These are phyloP conservation scores for Limonium bicolor DNA, from an alignment of 148 eudicot genomes.

Conservation along the genomic window DNA sequence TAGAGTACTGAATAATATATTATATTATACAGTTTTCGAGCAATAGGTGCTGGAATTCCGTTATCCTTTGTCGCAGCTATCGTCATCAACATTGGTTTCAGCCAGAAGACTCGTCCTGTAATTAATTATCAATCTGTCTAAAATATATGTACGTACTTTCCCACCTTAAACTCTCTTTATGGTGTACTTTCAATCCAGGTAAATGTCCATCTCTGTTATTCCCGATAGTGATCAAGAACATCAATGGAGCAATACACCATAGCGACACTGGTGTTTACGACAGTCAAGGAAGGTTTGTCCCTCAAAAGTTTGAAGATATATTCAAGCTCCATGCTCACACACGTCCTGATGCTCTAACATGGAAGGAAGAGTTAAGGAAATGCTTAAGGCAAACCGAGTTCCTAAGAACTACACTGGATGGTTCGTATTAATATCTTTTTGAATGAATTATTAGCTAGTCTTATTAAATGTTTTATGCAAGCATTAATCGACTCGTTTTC, in stretches of 20 bases:
- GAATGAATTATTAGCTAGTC: neutral
- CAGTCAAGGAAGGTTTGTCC: constrained; percentile 22
- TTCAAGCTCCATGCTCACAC: constrained; percentile 37
- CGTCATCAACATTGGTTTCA: constrained; percentile 32
- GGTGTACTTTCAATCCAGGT: neutral
- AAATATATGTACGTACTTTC: no score
- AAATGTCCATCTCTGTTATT: neutral
- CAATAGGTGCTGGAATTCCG: constrained; percentile 32
- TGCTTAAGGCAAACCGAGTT: constrained; percentile 47
- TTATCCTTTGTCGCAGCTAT: constrained; percentile 28
- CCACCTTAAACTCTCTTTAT: neutral
- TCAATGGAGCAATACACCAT: neutral
- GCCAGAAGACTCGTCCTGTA: constrained; percentile 39
- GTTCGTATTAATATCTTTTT: constrained; percentile 10
- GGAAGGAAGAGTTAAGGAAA: constrained; percentile 26
- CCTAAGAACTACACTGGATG: constrained; percentile 46
- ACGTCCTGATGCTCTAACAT: constrained; percentile 26
- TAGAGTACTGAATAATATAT: neutral
- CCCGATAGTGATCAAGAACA: neutral
- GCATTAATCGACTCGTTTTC: neutral
- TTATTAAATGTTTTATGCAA: neutral
- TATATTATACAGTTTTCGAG: constrained; percentile 30
- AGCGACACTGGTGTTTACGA: neutral
- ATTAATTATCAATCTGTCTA: neutral
- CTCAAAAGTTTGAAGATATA: constrained; percentile 51